These are phyloP conservation scores for Tirmania nivea DNA, from an alignment of 495 filamentous ascomycete genomes.

Conservation along the genomic window DNA sequence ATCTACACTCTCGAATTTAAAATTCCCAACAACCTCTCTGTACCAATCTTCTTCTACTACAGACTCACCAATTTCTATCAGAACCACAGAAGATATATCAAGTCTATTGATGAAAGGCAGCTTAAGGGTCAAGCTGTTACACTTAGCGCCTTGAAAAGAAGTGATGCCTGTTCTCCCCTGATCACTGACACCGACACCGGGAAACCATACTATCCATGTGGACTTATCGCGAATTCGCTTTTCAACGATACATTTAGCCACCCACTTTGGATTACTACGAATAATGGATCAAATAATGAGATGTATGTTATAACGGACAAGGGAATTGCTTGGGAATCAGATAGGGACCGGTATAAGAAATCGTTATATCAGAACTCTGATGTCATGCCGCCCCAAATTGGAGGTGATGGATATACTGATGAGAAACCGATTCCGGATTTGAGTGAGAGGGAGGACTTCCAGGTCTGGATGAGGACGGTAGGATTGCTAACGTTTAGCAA, in stretches of 20 bases:
- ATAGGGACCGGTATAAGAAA: slow-evolving; percentile 52
- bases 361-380: slow-evolving; percentile 39
- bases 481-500: slow-evolving; percentile 93
- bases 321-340: slow-evolving; percentile 68
- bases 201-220: slow-evolving; percentile 81
- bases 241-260: slow-evolving; percentile 84
- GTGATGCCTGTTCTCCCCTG: slow-evolving; percentile 52
- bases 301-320: slow-evolving; percentile 50
- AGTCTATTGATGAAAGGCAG: slow-evolving; percentile 65
- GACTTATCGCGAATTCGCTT: slow-evolving; percentile 82
- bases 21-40: slow-evolving; percentile 51
- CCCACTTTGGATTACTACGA: slow-evolving; percentile 23
- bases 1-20: slow-evolving; percentile 52
- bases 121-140: slow-evolving; percentile 48
- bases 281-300: slow-evolving; percentile 20
- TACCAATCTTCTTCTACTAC: slow-evolving; percentile 82
- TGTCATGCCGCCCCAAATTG: slow-evolving; percentile 44
- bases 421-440: slow-evolving; percentile 37
- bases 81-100: slow-evolving; percentile 90
- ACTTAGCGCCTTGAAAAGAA: slow-evolving; percentile 35
- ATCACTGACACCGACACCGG: slow-evolving; percentile 27
- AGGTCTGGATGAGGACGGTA: slow-evolving; percentile 97
- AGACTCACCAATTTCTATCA: slow-evolving; percentile 96
- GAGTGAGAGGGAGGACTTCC: slow-evolving; percentile 54
- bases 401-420: slow-evolving; percentile 39